Conservation (phyloP, 2,329 filamentous ascomycete species). For the Fusarium austroafricanum region DNA sequence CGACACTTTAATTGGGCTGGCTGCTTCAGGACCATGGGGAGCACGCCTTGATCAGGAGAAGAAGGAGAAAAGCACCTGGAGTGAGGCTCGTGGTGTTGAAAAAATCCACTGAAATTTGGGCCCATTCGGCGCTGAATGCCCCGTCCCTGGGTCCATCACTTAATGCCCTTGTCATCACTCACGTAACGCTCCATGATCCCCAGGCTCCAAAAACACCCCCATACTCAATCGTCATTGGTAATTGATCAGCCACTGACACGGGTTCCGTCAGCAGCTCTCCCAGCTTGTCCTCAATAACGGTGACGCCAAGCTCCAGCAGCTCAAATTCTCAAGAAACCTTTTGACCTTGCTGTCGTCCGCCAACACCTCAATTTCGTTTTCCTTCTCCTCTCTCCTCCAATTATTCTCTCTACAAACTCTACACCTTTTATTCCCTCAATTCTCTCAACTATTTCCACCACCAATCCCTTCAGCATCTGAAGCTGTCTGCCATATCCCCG, state of each 20-base stretch:
- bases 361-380: slow-evolving; percentile 35
- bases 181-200: slow-evolving; percentile 36
- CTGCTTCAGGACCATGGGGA: slow-evolving; percentile 30
- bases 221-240: slow-evolving; percentile 40
- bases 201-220: slow-evolving; percentile 19
- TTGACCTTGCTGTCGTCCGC: slow-evolving; percentile 46
- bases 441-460: slow-evolving; percentile 42
- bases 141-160: slow-evolving; percentile 2
- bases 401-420: slow-evolving; percentile 29
- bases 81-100: slow-evolving; percentile 24
- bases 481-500: slow-evolving; percentile 66
- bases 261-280: slow-evolving; percentile 56
- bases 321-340: slow-evolving; percentile 42
- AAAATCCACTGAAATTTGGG: slow-evolving; percentile 36
- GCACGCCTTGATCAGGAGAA: slow-evolving; percentile 32
- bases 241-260: slow-evolving; percentile 47
- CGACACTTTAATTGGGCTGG: slow-evolving; percentile 34
- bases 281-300: slow-evolving; percentile 64
- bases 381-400: slow-evolving; percentile 46
- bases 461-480: slow-evolving; percentile 52
- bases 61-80: slow-evolving; percentile 15
- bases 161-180: slow-evolving; percentile 20
- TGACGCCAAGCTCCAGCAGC: slow-evolving; percentile 55
- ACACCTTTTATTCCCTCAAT: slow-evolving; percentile 23
- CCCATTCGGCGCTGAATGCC: slow-evolving; percentile 26